A percentile compares a stretch with the other conserved stretches of the same genome.
phyloP scores from a whole-genome alignment of 2,329 filamentous ascomycete species.

The Trichoderma guizhouense region DNA sequence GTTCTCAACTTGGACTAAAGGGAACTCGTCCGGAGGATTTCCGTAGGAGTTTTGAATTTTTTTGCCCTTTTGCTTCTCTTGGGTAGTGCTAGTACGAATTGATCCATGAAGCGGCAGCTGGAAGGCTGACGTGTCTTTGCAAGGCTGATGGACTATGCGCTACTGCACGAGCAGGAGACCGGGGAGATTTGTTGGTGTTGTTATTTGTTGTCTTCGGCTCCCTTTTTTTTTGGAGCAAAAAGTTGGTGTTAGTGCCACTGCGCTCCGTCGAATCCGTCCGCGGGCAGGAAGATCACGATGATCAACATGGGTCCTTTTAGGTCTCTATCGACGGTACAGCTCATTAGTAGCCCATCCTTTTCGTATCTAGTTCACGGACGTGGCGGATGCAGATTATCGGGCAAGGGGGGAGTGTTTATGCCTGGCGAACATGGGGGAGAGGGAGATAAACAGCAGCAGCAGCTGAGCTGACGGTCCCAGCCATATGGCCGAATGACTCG shows the following conservation, averaged over 20 bases:
- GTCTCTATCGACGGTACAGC: neutral
- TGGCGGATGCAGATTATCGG: neutral
- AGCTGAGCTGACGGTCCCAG: neutral
- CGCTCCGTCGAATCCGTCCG: conserved; percentile 4
- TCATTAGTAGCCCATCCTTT: neutral
- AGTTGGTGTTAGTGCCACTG: neutral
- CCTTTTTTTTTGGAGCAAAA: neutral
- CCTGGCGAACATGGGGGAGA: neutral
- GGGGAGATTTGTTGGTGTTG: neutral
- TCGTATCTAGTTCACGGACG: neutral
- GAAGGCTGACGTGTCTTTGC: conserved; percentile 12
- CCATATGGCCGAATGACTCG: neutral
- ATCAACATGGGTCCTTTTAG: neutral
- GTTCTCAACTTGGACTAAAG: neutral
- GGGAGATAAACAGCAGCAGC: neutral
- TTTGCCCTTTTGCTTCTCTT: neutral
- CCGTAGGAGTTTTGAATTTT: neutral
- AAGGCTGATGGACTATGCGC: conserved; percentile 12
- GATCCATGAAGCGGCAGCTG: neutral
- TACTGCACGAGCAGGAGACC: conserved; percentile 3
- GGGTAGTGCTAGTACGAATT: neutral
- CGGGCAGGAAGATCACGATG: neutral
- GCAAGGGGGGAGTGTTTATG: neutral
- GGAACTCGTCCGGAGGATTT: neutral
- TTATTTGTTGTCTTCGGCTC: neutral